A percentile compares a stretch with the other conserved stretches of the same genome.
Conservation (phyloP, 2,329 filamentous ascomycete genomes). For the Akanthomyces dipterigenus region DNA sequence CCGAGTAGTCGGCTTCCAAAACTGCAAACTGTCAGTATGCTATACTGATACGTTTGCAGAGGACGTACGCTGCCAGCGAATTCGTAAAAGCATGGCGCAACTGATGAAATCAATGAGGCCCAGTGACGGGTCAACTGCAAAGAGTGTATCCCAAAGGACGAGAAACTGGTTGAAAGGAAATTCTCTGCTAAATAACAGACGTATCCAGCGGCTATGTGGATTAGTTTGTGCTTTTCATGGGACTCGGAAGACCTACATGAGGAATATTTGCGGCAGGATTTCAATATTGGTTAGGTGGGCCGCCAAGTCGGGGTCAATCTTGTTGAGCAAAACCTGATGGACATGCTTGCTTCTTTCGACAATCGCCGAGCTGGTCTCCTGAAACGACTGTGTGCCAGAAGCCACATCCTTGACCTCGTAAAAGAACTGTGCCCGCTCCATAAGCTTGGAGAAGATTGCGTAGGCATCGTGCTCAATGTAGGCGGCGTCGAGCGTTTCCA, state of each 20-base stretch:
- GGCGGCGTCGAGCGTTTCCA: slow-evolving; percentile 60
- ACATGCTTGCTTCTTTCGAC: slow-evolving; percentile 81
- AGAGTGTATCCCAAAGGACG: slow-evolving; percentile 82
- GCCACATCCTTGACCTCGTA: slow-evolving; percentile 63
- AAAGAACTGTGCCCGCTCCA: slow-evolving; percentile 80
- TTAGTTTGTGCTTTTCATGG: not conserved
- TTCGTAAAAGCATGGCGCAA: slow-evolving; percentile 84
- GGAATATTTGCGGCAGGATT: slow-evolving; percentile 90
- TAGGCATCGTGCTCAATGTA: slow-evolving; percentile 91
- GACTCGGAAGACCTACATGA: slow-evolving; percentile 58
- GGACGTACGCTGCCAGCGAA: slow-evolving; percentile 76
- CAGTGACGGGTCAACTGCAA: slow-evolving; percentile 75
- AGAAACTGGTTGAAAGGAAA: slow-evolving; percentile 84
- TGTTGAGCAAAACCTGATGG: slow-evolving; percentile 72
- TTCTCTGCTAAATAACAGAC: slow-evolving; percentile 86
- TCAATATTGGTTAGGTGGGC: slow-evolving; percentile 76
- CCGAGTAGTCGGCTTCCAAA: slow-evolving; percentile 79
- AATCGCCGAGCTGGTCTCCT: slow-evolving; percentile 50
- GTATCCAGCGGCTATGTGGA: slow-evolving; percentile 73
- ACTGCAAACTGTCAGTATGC: slow-evolving; percentile 44
- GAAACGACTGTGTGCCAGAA: slow-evolving; percentile 20
- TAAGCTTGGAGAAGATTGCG: slow-evolving; percentile 74
- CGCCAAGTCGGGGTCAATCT: slow-evolving; percentile 76
- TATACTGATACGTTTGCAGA: not conserved
- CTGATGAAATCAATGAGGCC: slow-evolving; percentile 86